Base-by-base conservation (phyloP, 2,329 filamentous ascomycete genomes). In the Aspergillus luchuensis region DNA sequence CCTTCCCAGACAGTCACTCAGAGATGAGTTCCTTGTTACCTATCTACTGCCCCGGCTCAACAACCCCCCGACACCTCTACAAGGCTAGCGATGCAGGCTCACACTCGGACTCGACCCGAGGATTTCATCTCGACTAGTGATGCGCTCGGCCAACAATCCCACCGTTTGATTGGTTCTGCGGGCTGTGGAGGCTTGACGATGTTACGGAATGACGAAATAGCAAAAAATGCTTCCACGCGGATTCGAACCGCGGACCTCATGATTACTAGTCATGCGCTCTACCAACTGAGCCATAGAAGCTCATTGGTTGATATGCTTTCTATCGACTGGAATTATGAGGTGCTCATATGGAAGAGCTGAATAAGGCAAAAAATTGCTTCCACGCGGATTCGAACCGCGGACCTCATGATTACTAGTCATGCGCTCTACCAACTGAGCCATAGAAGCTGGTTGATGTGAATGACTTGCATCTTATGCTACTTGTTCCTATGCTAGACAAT, bases 331-430 rank as follows among this genome's bases (percentile, higher is more conserved):
- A n/a, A n/a, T n/a, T n/a, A n/a, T n/a, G n/a, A n/a, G n/a, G n/a
- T 8, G 17, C 8, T 11, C 2, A 23, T 11, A 11, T 21, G n/a
- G n/a, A n/a, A n/a, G n/a, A n/a, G n/a, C n/a, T 5, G 8, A 13
- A 11, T 8, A 21, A 45, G 8, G 8, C 41, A 45, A 45, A 45
- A 45, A 45, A 45, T 45, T 45, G 41, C 41, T 45, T n/a, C 8
- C 41, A 45, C 41, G 41, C 41, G 41, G 41, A 45, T 45, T 45
- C 11, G 41, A 45, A 45, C 41, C 41, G 41, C 41, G 41, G 41
- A 45, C 41, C 41, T 45, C 41, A 45, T 45, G 41, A 45, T 45
- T 45, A 45, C 41, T 45, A 45, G 41, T 45, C 41, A 45, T 45
- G 41, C 41, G 41, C 41, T 45, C 41, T 45, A 45, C 41, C 41